Evolutionary conservation across 306 rosid genomes (phyloP), one percentile per base, ranked within the genome.

Genomic region (Ammopiptanthus mongolicus): DNA sequence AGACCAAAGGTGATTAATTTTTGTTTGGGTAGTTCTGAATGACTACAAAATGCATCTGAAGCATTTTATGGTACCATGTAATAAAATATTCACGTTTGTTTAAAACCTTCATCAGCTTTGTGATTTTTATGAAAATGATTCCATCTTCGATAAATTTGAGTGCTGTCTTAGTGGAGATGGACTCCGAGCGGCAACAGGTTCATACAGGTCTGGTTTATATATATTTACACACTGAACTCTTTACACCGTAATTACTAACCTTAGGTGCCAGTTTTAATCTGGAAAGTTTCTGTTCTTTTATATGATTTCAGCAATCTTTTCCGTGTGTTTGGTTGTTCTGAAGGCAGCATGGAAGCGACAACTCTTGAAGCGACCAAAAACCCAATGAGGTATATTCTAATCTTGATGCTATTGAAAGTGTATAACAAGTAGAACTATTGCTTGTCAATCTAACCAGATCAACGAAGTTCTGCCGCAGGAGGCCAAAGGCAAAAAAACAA

Each of bases 81-180:
- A 22, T 65, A 31, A 15, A 41, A 65, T 22, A 7, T 9, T 37
- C 31, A 18, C 37, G 15, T 11, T 42, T 5, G 22, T 13, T 22
- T 6, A 18, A 51, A 12, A 42, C 36, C 21, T 42, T 65, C 29
- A 41, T 41, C 86, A 89, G 95, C 91, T 89, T 21, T 89, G 95
- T 83, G 95, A 87, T 84, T 80, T 89, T 70, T 89, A 89, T 78
- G 95, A 89, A 78, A 89, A 89, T 28, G 95, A 89, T 60, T 89
- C 91, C 8, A 87, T 89, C 84, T 89, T 89, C 15, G 95, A 89
- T 69, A 89, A 89, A 75, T 90, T 90, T 1, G 96, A 90, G 88
- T 90, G 96, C 71, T 85, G 90, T 77, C 77, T 87, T 74, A 87
- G 96, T 46, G 90, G 96, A 23, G 87, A 87, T 78, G 96, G 96